Percentiles rank a stretch among this genome's conserved stretches.
phyloP scores from a whole-genome alignment of 805 yeast species.

The Monosporozyma solicola region DNA sequence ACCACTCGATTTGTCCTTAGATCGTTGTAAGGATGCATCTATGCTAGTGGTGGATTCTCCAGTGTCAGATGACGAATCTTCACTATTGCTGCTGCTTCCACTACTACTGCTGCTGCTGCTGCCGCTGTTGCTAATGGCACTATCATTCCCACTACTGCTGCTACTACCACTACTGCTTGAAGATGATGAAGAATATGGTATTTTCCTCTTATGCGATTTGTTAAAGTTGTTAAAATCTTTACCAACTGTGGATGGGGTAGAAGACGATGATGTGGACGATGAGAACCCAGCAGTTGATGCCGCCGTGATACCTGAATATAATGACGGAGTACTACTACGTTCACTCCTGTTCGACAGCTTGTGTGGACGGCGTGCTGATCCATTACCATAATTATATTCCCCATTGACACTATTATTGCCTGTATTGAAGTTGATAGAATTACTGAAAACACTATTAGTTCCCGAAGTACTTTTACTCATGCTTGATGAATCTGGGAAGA shows the following conservation, averaged over 20 bases:
- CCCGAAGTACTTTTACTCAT: not conserved
- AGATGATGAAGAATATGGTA: not conserved
- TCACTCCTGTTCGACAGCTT: not conserved
- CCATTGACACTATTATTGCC: not conserved
- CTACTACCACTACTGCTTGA: not conserved
- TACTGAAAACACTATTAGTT: not conserved
- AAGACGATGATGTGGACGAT: not conserved
- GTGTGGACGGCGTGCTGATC: not conserved
- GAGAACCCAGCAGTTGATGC: not conserved
- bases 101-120: not conserved
- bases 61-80: not conserved
- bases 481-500: not conserved
- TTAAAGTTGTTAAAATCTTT: not conserved
- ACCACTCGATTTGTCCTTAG: not conserved
- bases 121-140: not conserved
- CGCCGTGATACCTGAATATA: not conserved
- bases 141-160: not conserved
- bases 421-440: not conserved
- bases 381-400: not conserved
- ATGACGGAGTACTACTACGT: not conserved
- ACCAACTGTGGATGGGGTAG: not conserved
- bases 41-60: not conserved
- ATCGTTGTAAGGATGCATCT: not conserved
- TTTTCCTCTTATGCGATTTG: not conserved
- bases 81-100: not conserved